phyloP scores from a whole-genome alignment of 805 yeast species.

The Wickerhamomyces hampshirensis region DNA sequence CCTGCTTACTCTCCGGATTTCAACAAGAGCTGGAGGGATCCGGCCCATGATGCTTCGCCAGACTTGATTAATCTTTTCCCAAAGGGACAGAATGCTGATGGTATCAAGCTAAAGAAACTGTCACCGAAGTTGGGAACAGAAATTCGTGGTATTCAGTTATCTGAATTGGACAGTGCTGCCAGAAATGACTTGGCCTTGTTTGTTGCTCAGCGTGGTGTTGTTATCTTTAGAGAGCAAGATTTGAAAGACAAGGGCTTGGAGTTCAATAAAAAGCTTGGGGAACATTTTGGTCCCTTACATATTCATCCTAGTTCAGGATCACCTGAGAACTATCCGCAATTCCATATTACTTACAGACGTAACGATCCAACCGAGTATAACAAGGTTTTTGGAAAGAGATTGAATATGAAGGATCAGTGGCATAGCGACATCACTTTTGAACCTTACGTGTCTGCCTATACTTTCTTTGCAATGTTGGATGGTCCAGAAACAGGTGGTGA shows the following conservation, averaged over 20 bases:
- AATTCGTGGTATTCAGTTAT: conserved; percentile 54
- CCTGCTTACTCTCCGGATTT: conserved; percentile 47
- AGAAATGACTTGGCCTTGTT: conserved; percentile 66
- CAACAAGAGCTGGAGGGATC: conserved; percentile 44
- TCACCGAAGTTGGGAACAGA: conserved; percentile 73
- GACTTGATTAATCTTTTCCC: conserved; percentile 47
- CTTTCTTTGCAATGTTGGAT: conserved; percentile 61
- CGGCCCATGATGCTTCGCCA: conserved; percentile 68
- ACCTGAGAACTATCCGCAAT: conserved; percentile 52
- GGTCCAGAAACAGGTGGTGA: conserved; percentile 69
- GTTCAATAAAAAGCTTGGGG: conserved; percentile 47
- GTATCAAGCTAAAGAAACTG: conserved; percentile 33
- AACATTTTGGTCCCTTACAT: conserved; percentile 65
- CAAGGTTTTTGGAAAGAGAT: conserved; percentile 23
- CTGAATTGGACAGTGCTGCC: conserved; percentile 45
- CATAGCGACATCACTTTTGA: conserved; percentile 77
- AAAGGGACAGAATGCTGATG: conserved; percentile 13
- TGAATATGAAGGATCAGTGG: conserved; percentile 36
- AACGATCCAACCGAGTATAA: conserved; percentile 31
- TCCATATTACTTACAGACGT: conserved; percentile 56
- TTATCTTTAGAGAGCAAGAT: conserved; percentile 63
- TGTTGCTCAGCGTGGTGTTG: conserved; percentile 68
- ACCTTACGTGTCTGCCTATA: conserved; percentile 66
- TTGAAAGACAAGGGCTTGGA: conserved; percentile 50
- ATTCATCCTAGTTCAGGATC: conserved; percentile 74